Evolutionary conservation across 2,329 filamentous ascomycete genomes (phyloP).

Genomic region (Neopestalotiopsis clavispora): DNA sequence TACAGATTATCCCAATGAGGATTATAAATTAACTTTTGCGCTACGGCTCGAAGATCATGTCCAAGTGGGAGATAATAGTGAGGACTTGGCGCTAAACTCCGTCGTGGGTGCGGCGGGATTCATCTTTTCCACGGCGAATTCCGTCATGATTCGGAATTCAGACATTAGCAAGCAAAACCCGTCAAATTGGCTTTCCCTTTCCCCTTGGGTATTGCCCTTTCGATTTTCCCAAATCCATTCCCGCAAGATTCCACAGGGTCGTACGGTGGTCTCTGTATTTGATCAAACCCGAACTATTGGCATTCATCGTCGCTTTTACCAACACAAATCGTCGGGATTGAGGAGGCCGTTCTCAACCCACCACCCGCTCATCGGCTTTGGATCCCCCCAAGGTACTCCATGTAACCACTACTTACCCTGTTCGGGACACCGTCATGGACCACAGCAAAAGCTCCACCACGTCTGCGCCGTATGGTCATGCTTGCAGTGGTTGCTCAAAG

Average conservation of each 20-base stretch:
- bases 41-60: not conserved
- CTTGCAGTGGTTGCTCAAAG: constrained; percentile 19
- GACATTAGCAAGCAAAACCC: not conserved
- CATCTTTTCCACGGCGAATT: not conserved
- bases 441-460: not conserved
- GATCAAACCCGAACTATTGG: not conserved
- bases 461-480: constrained; percentile 18
- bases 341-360: not conserved
- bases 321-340: not conserved
- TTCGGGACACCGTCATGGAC: constrained; percentile 25
- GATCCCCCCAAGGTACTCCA: not conserved
- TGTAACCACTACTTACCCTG: constrained; percentile 16
- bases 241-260: not conserved
- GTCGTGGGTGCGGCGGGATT: not conserved
- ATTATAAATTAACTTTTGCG: not conserved
- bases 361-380: not conserved
- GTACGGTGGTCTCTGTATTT: not conserved
- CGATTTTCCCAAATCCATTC: not conserved
- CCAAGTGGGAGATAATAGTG: not conserved
- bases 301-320: not conserved
- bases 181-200: not conserved
- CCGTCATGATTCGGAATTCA: not conserved
- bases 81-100: not conserved
- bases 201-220: not conserved
- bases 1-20: not conserved